These are phyloP conservation scores for Nigrospora sphaerica DNA, from an alignment of 2,329 filamentous ascomycete genomes.

Conservation along the genomic window DNA sequence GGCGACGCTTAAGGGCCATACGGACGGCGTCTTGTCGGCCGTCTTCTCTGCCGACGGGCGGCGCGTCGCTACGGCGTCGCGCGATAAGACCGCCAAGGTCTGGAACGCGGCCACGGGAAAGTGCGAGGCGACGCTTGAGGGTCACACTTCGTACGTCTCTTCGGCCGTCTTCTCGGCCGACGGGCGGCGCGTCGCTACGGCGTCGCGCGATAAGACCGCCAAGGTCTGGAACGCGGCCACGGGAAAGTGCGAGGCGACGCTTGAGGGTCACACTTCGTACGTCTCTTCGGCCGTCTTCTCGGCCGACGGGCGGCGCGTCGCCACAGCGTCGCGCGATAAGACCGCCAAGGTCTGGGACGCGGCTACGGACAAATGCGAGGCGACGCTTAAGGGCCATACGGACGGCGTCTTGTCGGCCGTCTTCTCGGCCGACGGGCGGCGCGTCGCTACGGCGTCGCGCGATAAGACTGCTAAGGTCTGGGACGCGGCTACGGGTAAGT, in stretches of 20 bases:
- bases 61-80: neutral
- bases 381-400: too few relatives aligned
- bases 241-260: neutral
- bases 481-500: neutral
- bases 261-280: too few relatives aligned
- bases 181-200: neutral
- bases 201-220: neutral
- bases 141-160: too few relatives aligned
- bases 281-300: too few relatives aligned
- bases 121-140: neutral
- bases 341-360: too few relatives aligned
- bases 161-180: slow-evolving; percentile 1
- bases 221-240: neutral
- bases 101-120: neutral
- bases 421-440: too few relatives aligned
- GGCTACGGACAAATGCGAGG: too few relatives aligned
- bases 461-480: neutral
- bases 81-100: neutral
- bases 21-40: neutral
- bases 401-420: too few relatives aligned
- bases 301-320: too few relatives aligned
- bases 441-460: neutral
- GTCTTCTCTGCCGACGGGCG: neutral
- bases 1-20: neutral
- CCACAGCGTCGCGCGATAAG: too few relatives aligned